These are phyloP conservation scores for Croton setiger DNA, from an alignment of 441 rosid species.

Conservation along the genomic window DNA sequence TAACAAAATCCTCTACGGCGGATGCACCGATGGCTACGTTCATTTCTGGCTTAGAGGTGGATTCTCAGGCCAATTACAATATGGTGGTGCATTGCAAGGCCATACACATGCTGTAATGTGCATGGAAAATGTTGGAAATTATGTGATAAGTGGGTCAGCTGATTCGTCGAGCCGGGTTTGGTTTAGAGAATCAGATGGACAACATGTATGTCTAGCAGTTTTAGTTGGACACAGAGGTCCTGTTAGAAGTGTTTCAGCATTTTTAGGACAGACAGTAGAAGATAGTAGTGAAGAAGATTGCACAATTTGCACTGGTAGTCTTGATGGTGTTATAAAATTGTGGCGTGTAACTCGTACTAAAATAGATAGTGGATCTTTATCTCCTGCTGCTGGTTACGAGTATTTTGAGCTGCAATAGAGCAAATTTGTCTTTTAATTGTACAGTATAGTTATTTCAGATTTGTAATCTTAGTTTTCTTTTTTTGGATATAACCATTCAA, in stretches of 20 bases:
- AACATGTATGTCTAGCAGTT: constrained; percentile 34
- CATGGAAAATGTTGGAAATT: constrained; percentile 31
- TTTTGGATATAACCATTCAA: no score
- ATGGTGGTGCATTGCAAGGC: constrained; percentile 46
- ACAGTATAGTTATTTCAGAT: not conserved
- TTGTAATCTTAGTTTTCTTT: not conserved
- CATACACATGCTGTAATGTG: constrained; percentile 54
- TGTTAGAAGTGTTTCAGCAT: constrained; percentile 32
- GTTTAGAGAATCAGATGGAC: constrained; percentile 37
- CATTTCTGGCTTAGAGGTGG: constrained; percentile 45
- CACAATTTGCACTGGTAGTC: constrained; percentile 47
- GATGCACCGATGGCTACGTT: constrained; percentile 49
- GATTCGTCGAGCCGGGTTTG: constrained; percentile 44
- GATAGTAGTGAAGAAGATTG: constrained; percentile 32
- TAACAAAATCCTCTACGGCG: constrained; percentile 36
- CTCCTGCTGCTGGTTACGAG: constrained; percentile 16
- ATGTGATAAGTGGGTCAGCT: constrained; percentile 42
- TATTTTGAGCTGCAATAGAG: constrained; percentile 30
- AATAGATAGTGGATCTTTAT: constrained; percentile 14
- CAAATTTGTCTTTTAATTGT: not conserved
- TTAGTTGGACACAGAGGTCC: constrained; percentile 45
- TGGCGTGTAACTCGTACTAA: constrained; percentile 33
- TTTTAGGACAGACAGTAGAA: constrained; percentile 22
- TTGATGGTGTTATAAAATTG: constrained; percentile 49
- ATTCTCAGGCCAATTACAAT: constrained; percentile 37